These are phyloP conservation scores for Acanthamoeba royreba DNA, from an alignment of 208 protist genomes.

Conservation along the genomic window DNA sequence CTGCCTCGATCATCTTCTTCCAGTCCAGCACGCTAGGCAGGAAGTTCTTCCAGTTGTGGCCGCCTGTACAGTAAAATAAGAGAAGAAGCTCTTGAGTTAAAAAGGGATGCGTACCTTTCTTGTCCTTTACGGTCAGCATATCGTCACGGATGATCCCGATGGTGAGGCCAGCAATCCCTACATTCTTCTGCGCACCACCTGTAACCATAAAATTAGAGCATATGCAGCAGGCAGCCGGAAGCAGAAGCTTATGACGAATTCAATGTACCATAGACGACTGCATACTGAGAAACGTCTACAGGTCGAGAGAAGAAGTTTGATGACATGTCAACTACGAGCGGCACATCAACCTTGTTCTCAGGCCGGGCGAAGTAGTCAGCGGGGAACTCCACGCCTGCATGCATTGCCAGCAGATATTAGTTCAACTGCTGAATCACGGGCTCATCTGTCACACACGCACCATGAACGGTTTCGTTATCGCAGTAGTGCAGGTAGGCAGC, in stretches of 20 bases:
- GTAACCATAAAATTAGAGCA: background rate
- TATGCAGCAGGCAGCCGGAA: background rate
- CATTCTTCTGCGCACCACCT: constrained; percentile 86
- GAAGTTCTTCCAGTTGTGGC: background rate
- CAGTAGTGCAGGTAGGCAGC: constrained; percentile 82
- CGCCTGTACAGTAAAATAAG: background rate
- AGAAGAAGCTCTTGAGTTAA: background rate
- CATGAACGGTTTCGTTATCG: constrained; percentile 87
- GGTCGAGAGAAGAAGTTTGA: constrained; percentile 81
- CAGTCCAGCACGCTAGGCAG: background rate
- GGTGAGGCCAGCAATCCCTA: constrained; percentile 78
- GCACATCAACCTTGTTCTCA: constrained; percentile 55
- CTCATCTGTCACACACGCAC: constrained; percentile 47
- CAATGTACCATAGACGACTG: constrained; percentile 2
- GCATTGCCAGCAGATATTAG: background rate
- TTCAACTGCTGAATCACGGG: background rate
- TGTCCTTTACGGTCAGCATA: constrained; percentile 10
- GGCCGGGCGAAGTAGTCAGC: constrained; percentile 36
- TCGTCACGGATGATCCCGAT: constrained; percentile 71
- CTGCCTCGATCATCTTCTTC: background rate
- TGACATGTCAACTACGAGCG: constrained; percentile 83
- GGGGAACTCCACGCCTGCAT: constrained; percentile 52
- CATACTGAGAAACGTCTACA: background rate
- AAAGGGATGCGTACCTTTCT: background rate
- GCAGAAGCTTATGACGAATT: no score